Evolutionary conservation across 306 rosid species (phyloP), one percentile per base, ranked within the genome.

Genomic region (Dalbergia cultrata): DNA sequence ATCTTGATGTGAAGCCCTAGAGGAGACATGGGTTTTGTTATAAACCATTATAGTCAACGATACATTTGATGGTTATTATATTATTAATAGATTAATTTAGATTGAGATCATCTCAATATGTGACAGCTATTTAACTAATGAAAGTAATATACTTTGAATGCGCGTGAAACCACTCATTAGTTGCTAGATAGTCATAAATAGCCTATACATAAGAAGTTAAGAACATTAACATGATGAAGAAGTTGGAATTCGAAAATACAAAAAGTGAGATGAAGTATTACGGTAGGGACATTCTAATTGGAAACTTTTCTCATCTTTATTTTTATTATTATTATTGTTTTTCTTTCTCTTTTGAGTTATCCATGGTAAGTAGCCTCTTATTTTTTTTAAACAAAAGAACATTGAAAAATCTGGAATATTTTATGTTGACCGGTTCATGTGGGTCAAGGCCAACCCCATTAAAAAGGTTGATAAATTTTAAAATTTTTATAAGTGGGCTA

Each of bases 1-100:
- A 69, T 69, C 54, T 75, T 76, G 90, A 82, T 60, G 72, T 49
- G 77, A 86, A 62, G 52, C 84, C 74, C 41, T 65, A 69, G 56
- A 74, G 67, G 80, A 54, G 74, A 78, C 84, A 85, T 18, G 17
- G 13, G 26, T 45, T 70, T 79, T 26, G 65, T 76, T 60, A 63
- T 78, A 80, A 60, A 76, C 52, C 49, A 45, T 41, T 35, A 58
- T 50, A 52, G 82, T 86, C 88, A 80, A 86, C 60, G 0, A 45
- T 58, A 41, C 77, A 79, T 77, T 82, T 77, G 84, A 84, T 65
- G 35, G 57, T 82, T 37, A 77, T 70, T 31, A 74, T 70, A 26
- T 2, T 26, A 26, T 26, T 44, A 65, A 80, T 74, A 83, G 80
- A 52, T 61, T 77, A 13, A 64, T 72, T 22, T 57, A 33, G 33